Conservation (phyloP, 768 basidiomycete genomes). For the Termitomyces heimii region DNA sequence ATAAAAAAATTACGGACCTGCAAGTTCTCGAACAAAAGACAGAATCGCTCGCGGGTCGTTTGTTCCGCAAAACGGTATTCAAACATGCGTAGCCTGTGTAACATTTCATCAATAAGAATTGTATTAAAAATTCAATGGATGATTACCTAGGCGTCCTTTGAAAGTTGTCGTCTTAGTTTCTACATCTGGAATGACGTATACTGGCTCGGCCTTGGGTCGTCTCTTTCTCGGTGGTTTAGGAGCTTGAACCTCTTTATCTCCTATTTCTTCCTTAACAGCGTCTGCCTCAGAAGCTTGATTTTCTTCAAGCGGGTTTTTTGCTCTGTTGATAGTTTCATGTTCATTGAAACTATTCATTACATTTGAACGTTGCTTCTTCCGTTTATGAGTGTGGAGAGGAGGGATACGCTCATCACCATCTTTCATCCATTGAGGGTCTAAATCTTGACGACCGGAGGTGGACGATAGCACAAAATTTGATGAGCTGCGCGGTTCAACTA, state of each 20-base stretch:
- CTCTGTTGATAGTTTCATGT: slow-evolving; percentile 8
- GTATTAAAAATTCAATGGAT: neutral
- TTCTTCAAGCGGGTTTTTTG: neutral
- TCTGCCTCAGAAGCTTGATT: neutral
- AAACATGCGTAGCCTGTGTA: slow-evolving; percentile 69
- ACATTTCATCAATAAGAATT: neutral
- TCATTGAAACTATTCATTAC: neutral
- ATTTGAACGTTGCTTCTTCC: neutral
- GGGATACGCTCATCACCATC: neutral
- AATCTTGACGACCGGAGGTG: neutral
- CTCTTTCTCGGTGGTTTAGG: slow-evolving; percentile 15
- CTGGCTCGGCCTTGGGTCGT: slow-evolving; percentile 35
- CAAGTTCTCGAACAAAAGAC: slow-evolving; percentile 76
- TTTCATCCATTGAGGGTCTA: neutral
- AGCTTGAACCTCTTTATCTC: neutral
- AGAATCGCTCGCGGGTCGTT: slow-evolving; percentile 55
- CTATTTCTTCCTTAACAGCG: neutral
- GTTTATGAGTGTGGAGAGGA: neutral
- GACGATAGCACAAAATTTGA: neutral
- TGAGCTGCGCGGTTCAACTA: neutral
- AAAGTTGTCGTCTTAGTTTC: slow-evolving; percentile 63
- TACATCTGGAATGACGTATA: slow-evolving; percentile 70
- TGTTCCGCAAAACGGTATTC: slow-evolving; percentile 74
- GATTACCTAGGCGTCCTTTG: slow-evolving; percentile 52
- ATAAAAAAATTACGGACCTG: slow-evolving; percentile 30